These are phyloP conservation scores for Phytophthora hibernalis DNA, from an alignment of 352 stramenopile genomes.

Conservation along the genomic window DNA sequence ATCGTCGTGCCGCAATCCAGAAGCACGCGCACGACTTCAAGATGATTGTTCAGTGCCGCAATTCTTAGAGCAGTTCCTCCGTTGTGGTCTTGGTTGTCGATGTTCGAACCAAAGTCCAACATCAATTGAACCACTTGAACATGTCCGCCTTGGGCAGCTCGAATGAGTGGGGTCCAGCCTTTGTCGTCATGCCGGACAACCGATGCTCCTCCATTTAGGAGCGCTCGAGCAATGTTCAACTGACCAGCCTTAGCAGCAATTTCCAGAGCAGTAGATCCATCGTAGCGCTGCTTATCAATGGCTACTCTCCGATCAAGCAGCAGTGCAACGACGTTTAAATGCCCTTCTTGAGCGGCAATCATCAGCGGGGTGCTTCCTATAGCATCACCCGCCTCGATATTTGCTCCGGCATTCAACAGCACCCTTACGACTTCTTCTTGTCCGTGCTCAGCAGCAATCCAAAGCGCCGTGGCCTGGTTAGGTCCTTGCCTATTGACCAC, in stretches of 20 bases:
- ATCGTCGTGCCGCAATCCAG: slow-evolving; percentile 12
- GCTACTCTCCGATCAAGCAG: slow-evolving; percentile 19
- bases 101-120: slow-evolving; percentile 14
- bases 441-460: slow-evolving; percentile 24
- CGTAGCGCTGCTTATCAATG: slow-evolving; percentile 16
- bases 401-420: slow-evolving; percentile 25
- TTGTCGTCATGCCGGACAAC: slow-evolving; percentile 11
- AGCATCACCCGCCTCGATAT: slow-evolving; percentile 11
- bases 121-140: slow-evolving; percentile 23
- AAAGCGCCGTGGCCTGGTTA: slow-evolving; percentile 21
- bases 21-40: slow-evolving; percentile 20
- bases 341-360: slow-evolving; percentile 21
- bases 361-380: slow-evolving; percentile 19
- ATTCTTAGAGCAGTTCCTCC: slow-evolving; percentile 34
- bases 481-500: slow-evolving; percentile 22
- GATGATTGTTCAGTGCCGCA: slow-evolving; percentile 26
- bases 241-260: slow-evolving; percentile 17
- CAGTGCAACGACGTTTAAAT: slow-evolving; percentile 14
- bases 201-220: slow-evolving; percentile 24
- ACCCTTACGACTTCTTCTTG: slow-evolving; percentile 19
- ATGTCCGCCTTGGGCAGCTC: slow-evolving; percentile 22
- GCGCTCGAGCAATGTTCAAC: slow-evolving; percentile 10
- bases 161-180: slow-evolving; percentile 25
- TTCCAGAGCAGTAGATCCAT: slow-evolving; percentile 22
- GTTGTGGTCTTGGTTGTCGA: slow-evolving; percentile 30